Evolutionary conservation across 768 basidiomycete genomes (phyloP), one percentile per base, ranked within the genome.

Genomic region (Holtermannia corniformis): DNA sequence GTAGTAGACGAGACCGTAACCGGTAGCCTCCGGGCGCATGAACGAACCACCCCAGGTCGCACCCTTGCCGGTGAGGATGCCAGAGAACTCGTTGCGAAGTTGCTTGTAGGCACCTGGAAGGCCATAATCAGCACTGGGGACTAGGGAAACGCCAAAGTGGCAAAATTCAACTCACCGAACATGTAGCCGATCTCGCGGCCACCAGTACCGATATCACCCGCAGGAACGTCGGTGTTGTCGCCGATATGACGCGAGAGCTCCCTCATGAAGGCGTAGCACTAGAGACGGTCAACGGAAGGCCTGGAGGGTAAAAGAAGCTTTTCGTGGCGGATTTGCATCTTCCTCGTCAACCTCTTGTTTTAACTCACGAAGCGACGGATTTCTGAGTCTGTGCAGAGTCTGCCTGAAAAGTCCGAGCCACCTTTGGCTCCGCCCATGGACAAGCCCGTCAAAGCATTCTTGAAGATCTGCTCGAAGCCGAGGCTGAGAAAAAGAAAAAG

Each of bases 341-440:
- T 24, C 19, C 26, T 37, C 16, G 32, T 37, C 32, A 37, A 37
- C 32, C 7, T 7, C 32, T 7, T 24, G 23, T n/a, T 12, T 41
- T 14, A 5, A 70, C 73, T 65, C 56, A 74, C 72, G 78, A 86
- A 86, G 48, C 80, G 77, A 57, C 83, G 76, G 69, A 85, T 84
- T 75, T 85, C 84, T 62, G 69, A 74, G 75, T 85, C 84, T 19
- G 80, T 81, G 74, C 83, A 84, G 67, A 84, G 83, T 79, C 85
- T 86, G 70, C 84, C 84, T 75, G 85, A 82, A 63, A 86, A 86
- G 76, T 86, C 84, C 50, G 78, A 79, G 37, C 84, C 84, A 73
- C 84, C 84, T 76, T 86, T 86, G 55, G 82, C 84, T 59, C 84
- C 84, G 60, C 84, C 84, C 82, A 85, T 85, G 73, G 75, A 79